Percentiles rank a stretch among this genome's conserved stretches.
Evolutionary conservation across 495 filamentous ascomycete genomes (phyloP).

Genomic region (Tuber calosporum): DNA sequence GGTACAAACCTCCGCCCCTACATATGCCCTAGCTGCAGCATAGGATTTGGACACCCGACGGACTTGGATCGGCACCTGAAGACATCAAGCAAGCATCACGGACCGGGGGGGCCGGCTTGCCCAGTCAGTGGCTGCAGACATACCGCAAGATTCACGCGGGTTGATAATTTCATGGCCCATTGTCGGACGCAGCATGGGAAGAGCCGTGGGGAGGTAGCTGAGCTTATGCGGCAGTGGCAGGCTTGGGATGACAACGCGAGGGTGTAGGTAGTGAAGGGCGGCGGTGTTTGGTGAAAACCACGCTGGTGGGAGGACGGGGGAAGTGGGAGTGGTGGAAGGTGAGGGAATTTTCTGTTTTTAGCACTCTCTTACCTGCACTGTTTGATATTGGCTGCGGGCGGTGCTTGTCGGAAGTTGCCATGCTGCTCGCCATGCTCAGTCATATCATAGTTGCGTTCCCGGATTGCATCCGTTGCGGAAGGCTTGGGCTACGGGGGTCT

Average conservation of each 20-base stretch:
- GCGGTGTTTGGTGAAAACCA: not conserved
- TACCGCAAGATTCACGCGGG: not conserved
- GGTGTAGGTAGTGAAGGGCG: not conserved
- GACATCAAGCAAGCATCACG: not conserved
- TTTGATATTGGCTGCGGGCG: too few relatives aligned
- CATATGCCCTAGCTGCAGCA: not conserved
- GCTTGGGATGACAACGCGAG: not conserved
- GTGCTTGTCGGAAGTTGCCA: too few relatives aligned
- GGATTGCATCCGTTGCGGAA: too few relatives aligned
- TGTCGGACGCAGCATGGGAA: not conserved
- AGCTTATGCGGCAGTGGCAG: not conserved
- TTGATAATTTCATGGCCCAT: not conserved
- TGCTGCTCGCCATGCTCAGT: too few relatives aligned
- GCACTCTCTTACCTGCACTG: too few relatives aligned
- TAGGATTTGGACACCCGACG: not conserved
- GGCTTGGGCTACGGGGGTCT: too few relatives aligned
- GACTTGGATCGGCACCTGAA: not conserved
- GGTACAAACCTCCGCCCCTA: not conserved
- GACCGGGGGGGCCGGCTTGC: not conserved
- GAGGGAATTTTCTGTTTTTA: too few relatives aligned
- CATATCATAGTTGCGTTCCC: too few relatives aligned
- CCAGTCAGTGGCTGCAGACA: not conserved
- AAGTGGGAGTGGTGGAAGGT: too few relatives aligned
- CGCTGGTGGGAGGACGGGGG: too few relatives aligned
- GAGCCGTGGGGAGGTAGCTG: not conserved